Conservation (phyloP, 2,329 filamentous ascomycete species). For the Talaromyces sp. region DNA sequence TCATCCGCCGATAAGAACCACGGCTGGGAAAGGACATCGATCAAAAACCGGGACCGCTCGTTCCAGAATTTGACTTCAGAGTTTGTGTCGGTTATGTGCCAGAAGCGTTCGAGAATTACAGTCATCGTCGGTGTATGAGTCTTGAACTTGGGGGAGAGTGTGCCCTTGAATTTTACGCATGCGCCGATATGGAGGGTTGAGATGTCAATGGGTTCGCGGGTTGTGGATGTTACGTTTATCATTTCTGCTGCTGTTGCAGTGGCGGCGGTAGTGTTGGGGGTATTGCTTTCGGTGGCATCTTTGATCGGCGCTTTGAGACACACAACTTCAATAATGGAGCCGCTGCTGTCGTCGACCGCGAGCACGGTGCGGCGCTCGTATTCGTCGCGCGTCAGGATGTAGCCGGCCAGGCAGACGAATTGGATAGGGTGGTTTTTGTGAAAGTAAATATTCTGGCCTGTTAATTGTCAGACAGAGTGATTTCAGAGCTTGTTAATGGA, state of each 20-base stretch:
- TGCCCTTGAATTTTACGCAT: constrained; percentile 57
- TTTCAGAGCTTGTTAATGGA: background rate
- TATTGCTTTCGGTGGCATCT: constrained; percentile 16
- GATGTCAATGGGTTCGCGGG: constrained; percentile 44
- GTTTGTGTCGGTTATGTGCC: constrained; percentile 49
- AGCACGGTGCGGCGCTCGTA: constrained; percentile 52
- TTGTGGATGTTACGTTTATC: constrained; percentile 26
- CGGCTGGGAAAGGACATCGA: constrained; percentile 49
- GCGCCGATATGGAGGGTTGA: constrained; percentile 47
- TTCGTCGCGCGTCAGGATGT: constrained; percentile 62
- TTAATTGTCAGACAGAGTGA: background rate
- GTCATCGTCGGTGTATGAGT: constrained; percentile 39
- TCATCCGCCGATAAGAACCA: constrained; percentile 51
- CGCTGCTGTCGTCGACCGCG: constrained; percentile 60
- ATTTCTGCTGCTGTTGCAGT: constrained; percentile 32
- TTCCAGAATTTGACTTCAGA: constrained; percentile 55
- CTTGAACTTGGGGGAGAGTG: constrained; percentile 45
- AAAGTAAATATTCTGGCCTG: constrained; percentile 60
- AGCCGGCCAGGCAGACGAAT: constrained; percentile 68
- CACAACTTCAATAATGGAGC: constrained; percentile 55
- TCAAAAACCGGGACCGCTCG: constrained; percentile 49
- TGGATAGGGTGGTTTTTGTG: constrained; percentile 70
- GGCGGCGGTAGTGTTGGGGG: constrained; percentile 31
- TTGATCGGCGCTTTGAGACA: constrained; percentile 32
- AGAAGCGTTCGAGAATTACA: constrained; percentile 53